Evolutionary conservation across 345 rosid species (phyloP).

Genomic region (Brassica juncea): DNA sequence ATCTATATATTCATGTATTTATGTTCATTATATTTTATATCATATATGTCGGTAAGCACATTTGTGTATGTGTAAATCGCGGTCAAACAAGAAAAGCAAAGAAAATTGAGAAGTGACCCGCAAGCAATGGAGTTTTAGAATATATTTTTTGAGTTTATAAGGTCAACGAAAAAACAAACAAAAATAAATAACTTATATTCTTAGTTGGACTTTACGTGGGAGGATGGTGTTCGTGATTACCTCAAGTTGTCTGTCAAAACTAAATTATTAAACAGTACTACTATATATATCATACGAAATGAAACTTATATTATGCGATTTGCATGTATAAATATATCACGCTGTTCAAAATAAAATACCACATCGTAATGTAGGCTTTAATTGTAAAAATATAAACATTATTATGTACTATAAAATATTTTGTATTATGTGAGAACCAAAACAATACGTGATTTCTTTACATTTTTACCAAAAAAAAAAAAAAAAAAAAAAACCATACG

Average conservation of each 20-base stretch:
- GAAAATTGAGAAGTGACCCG: slow-evolving; percentile 29
- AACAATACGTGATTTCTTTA: neutral
- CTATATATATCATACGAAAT: neutral
- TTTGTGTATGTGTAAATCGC: slow-evolving; percentile 18
- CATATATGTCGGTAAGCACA: neutral
- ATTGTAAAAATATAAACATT: neutral
- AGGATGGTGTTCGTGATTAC: slow-evolving; percentile 27
- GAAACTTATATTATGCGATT: neutral
- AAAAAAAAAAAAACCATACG: neutral
- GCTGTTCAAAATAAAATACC: neutral
- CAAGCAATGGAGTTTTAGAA: slow-evolving; percentile 28
- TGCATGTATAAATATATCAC: neutral
- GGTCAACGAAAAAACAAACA: slow-evolving; percentile 22
- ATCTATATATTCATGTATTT: neutral
- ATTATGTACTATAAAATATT: neutral
- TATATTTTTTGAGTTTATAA: neutral
- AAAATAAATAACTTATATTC: neutral
- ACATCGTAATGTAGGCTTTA: slow-evolving; percentile 1
- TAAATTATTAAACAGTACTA: slow-evolving; percentile 4
- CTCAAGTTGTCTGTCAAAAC: slow-evolving; percentile 33
- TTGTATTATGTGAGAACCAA: neutral
- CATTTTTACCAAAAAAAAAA: too few relatives aligned
- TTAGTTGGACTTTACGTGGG: slow-evolving; percentile 36
- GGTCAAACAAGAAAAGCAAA: slow-evolving; percentile 41
- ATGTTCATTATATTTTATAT: neutral